Evolutionary conservation across 257 asterid species (phyloP), one percentile per base, ranked within the genome.

Genomic region (Lycium ferocissimum): DNA sequence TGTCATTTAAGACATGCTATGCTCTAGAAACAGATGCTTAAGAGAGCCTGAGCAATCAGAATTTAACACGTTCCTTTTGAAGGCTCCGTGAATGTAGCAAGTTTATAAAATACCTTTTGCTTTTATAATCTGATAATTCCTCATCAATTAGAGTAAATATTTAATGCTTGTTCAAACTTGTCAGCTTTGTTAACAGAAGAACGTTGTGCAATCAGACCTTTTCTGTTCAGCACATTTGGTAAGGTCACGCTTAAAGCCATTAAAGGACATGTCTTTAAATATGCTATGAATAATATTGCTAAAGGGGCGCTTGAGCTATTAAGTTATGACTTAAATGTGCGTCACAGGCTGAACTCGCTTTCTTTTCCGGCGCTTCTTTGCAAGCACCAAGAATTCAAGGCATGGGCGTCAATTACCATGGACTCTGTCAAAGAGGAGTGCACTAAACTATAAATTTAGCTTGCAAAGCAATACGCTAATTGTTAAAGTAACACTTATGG

Each of bases 1-100:
- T 53, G 26, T 69, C 7, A 40, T 33, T 7, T 53, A 22, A 26
- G 45, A 6, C 18, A 43, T 45, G 59, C 40, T 73, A 59, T 47
- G 11, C 59, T 73, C 59, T 73, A 73, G 59, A 47, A 73, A 73
- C 59, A 20, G n/a, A 73, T 73, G 58, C 80, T 47, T 33, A 11
- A 75, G 81, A 75, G 62, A 7, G 45, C 61, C 40, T 49, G 4
- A 4, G 13, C 43, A 49, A 53, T 49, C 81, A 26, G 54, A 51
- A 75, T 75, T 12, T 49, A 22, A 75, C 81, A 22, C 81, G 61
- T 49, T n/a, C 58, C 5, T 45, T 72, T 72, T 45, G 80, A 45
- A 43, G 59, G 80, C 38, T 40, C 22, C 49, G 14, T 37, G 76
- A 20, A 69, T 35, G 51, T 37, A 37, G 76, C 76, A 37, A 15